phyloP scores from a whole-genome alignment of 176 grass and related monocot species.

The Miscanthus lutarioriparius region DNA sequence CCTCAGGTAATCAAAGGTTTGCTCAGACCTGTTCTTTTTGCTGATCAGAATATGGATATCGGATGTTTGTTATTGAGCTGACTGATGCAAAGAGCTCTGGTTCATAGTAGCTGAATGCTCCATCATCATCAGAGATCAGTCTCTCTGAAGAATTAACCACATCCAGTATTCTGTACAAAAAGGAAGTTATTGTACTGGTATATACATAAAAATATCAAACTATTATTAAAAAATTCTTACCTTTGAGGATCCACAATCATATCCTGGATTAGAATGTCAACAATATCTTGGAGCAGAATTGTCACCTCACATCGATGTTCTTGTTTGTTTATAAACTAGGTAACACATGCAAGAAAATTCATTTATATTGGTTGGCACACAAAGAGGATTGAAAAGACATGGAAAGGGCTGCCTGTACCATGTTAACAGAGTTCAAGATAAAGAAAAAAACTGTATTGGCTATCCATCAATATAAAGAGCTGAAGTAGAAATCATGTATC shows the following conservation, averaged over 20 bases:
- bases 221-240: slow-evolving; percentile 46
- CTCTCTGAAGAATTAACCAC: slow-evolving; percentile 58
- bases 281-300: slow-evolving; percentile 93
- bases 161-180: slow-evolving; percentile 66
- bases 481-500: not conserved
- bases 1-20: slow-evolving; percentile 32
- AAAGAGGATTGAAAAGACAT: slow-evolving; percentile 11
- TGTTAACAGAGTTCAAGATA: slow-evolving; percentile 20
- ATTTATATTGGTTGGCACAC: slow-evolving; percentile 6
- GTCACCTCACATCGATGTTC: slow-evolving; percentile 58
- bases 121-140: slow-evolving; percentile 45
- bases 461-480: slow-evolving; percentile 4
- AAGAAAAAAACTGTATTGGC: slow-evolving; percentile 3
- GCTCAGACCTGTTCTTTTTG: slow-evolving; percentile 73
- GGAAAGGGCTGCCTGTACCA: not conserved
- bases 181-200: slow-evolving; percentile 31
- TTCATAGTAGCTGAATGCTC: slow-evolving; percentile 48
- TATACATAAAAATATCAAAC: not conserved
- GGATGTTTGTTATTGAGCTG: slow-evolving; percentile 41
- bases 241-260: slow-evolving; percentile 76
- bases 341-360: slow-evolving; percentile 31
- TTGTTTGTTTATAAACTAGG: slow-evolving; percentile 72
- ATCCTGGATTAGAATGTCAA: slow-evolving; percentile 87
- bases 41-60: slow-evolving; percentile 64
- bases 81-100: slow-evolving; percentile 83